Evolutionary conservation across 1,284 basidiomycete genomes (phyloP), one percentile per base, ranked within the genome.

Genomic region (Irpex rosettiformis): DNA sequence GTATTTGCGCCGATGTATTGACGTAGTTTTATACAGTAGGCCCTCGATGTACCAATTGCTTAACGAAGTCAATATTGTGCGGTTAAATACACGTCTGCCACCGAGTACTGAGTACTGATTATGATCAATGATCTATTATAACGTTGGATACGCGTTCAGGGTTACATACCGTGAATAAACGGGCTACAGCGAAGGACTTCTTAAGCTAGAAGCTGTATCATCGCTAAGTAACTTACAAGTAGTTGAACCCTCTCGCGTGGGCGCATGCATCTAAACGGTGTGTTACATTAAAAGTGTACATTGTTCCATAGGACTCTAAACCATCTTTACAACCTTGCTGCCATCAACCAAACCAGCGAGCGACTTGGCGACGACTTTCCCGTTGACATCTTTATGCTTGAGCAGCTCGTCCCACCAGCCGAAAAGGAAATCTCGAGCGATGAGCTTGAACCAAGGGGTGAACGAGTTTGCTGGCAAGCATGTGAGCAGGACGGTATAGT

Each of bases 381-480:
- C 91, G 30, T 84, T 71, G 11, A 63, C 71, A 58, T 77, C 76
- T 69, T 81, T 87, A 52, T 88, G 84, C 33, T 77, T 78, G 55
- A 93, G 69, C 57, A 99, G 84, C 66, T 92, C 88, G 68, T 95
- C 91, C 97, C 97, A 99, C 97, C 97, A 99, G 13, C 93, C 94
- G 72, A 96, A 98, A 54, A 99, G 81, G 75, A 98, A 98, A 71
- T 97, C 93, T 6, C 95, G 86, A 1, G 94, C 95, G 68, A 99
- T 99, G 43, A 99, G 85, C 73, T 95, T 94, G 86, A 99, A 99
- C 97, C 97, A 99, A 0, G 97, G 97, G 3, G 97, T 99, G 74
- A 99, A 99, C 0, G 84, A 84, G 69, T 92, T 91, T 47, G 77
- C 94, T 96, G 69, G 13, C 42, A 57, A 33, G 37, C 16, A 40